A percentile compares a stretch with the other conserved stretches of the same genome.
phyloP scores from a whole-genome alignment of 106 monocot species.

The Phalaenopsis aphrodite region DNA sequence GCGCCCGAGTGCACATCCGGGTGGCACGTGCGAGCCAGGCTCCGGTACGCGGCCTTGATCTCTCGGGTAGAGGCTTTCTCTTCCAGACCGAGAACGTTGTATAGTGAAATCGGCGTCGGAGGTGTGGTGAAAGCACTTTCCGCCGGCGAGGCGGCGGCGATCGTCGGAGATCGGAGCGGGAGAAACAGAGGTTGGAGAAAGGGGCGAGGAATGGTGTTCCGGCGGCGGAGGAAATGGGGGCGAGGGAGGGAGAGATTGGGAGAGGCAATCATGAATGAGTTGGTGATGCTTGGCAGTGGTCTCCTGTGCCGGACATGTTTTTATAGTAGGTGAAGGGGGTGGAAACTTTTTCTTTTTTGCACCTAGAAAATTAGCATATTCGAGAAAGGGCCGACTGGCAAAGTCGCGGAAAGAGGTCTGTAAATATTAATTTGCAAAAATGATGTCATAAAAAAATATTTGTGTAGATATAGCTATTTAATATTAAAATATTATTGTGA shows the following conservation, averaged over 20 bases:
- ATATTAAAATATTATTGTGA: too few relatives aligned
- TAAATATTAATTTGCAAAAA: too few relatives aligned
- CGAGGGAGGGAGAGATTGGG: not conserved
- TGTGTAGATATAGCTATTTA: too few relatives aligned
- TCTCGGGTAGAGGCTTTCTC: not conserved
- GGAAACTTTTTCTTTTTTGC: too few relatives aligned
- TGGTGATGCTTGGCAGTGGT: too few relatives aligned
- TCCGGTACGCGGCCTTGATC: slow-evolving; percentile 27
- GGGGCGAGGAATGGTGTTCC: not conserved
- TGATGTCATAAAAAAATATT: too few relatives aligned
- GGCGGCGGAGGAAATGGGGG: slow-evolving; percentile 2
- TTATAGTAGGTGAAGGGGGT: too few relatives aligned
- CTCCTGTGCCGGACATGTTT: too few relatives aligned
- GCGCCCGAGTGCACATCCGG: slow-evolving; percentile 30
- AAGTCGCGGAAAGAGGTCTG: too few relatives aligned
- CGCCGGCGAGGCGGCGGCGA: not conserved
- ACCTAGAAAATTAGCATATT: too few relatives aligned
- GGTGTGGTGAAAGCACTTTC: not conserved
- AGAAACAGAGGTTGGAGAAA: not conserved
- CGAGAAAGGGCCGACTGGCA: too few relatives aligned
- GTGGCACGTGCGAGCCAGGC: slow-evolving; percentile 37
- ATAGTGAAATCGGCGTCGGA: not conserved
- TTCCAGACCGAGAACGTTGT: not conserved
- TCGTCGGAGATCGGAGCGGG: not conserved
- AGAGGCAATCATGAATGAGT: not conserved